Conservation (phyloP, 768 basidiomycete genomes). For the Phallus indusiatus region DNA sequence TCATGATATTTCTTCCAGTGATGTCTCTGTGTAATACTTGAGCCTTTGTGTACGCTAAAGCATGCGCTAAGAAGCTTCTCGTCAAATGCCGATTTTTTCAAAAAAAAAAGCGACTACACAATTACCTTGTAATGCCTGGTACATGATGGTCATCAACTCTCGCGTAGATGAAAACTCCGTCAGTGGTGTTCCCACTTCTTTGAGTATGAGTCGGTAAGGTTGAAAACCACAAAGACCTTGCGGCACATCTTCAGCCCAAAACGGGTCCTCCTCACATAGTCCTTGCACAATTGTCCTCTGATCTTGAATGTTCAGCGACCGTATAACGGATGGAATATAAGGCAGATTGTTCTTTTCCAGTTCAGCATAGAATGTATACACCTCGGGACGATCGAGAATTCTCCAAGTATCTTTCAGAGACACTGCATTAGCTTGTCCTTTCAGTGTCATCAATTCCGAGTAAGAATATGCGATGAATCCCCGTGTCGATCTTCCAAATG, state of each 20-base stretch:
- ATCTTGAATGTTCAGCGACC: neutral
- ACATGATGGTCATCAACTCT: neutral
- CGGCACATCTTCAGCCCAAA: neutral
- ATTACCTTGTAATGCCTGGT: neutral
- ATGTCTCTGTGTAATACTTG: conserved; percentile 6
- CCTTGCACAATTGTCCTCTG: neutral
- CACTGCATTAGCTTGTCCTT: neutral
- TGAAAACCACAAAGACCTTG: neutral
- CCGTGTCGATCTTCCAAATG: neutral
- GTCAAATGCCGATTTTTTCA: neutral
- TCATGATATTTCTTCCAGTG: conserved; percentile 7
- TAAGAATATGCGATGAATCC: neutral
- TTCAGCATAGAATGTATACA: neutral
- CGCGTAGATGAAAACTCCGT: neutral
- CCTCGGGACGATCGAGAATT: neutral
- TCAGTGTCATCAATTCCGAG: neutral
- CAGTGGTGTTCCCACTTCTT: neutral
- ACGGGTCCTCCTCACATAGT: neutral
- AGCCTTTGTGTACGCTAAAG: neutral
- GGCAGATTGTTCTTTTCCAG: neutral
- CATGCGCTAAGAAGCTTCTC: neutral
- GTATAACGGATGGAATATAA: neutral
- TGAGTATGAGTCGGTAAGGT: neutral
- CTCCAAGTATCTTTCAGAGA: neutral
- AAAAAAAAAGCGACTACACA: neutral